phyloP scores from a whole-genome alignment of 83 land plant species.

The Picea abies region DNA sequence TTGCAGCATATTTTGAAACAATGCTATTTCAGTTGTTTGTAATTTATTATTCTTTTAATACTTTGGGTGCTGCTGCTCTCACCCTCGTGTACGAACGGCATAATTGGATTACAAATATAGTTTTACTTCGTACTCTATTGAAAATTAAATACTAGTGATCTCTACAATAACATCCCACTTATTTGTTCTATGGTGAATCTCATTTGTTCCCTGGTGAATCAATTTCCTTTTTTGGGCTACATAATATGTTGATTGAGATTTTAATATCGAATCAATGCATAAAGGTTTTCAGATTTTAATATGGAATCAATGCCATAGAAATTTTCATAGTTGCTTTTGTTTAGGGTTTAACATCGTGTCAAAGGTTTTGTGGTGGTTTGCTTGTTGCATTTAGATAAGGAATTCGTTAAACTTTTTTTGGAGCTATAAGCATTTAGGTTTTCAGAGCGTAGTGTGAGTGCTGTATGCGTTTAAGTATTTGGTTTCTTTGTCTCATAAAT shows the following conservation, averaged over 20 bases:
- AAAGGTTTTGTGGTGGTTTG: neutral
- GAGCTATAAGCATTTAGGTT: neutral
- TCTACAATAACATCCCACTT: neutral
- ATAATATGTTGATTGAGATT: neutral
- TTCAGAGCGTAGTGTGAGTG: neutral
- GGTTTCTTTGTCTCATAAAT: too few relatives aligned
- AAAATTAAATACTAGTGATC: too few relatives aligned
- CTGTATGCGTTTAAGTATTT: neutral
- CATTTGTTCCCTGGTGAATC: neutral
- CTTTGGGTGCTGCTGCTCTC: too few relatives aligned
- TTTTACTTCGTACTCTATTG: too few relatives aligned
- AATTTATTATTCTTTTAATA: too few relatives aligned
- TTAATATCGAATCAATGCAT: neutral
- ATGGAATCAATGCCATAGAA: neutral
- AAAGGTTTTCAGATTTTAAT: neutral
- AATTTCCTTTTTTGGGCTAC: too few relatives aligned
- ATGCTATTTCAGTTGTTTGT: too few relatives aligned
- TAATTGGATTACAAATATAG: too few relatives aligned
- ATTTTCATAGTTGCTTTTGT: neutral
- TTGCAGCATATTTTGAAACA: too few relatives aligned
- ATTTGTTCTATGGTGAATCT: neutral
- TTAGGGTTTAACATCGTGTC: neutral
- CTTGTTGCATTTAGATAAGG: neutral
- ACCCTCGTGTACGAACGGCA: too few relatives aligned
- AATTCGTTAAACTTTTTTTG: neutral